Conservation (phyloP, 139 green algal species). For the Coelastrella sp. region DNA sequence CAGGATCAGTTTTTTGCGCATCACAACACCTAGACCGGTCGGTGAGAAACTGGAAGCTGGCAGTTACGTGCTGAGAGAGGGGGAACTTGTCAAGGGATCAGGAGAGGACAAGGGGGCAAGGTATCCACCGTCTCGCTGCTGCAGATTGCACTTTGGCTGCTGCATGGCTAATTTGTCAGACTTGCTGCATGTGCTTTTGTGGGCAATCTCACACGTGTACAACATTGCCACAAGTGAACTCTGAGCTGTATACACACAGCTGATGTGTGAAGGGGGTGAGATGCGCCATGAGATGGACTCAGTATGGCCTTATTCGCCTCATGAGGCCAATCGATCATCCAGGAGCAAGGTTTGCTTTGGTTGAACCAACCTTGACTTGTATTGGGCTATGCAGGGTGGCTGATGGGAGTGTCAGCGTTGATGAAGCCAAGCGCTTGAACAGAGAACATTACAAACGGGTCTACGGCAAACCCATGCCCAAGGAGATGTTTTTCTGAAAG, state of each 20-base stretch:
- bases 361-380: background rate
- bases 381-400: slow-evolving; percentile 64
- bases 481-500: slow-evolving; percentile 56
- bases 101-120: slow-evolving; percentile 52
- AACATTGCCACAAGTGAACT: too few relatives aligned
- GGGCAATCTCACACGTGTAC: too few relatives aligned
- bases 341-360: too few relatives aligned
- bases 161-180: background rate
- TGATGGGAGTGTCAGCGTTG: slow-evolving; percentile 70
- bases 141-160: background rate
- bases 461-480: slow-evolving; percentile 50
- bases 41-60: slow-evolving; percentile 38
- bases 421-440: slow-evolving; percentile 67
- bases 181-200: background rate
- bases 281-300: too few relatives aligned
- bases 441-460: slow-evolving; percentile 60
- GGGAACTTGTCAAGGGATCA: slow-evolving; percentile 42
- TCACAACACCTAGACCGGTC: slow-evolving; percentile 50
- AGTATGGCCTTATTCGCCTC: too few relatives aligned
- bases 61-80: slow-evolving; percentile 51
- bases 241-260: background rate
- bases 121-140: background rate
- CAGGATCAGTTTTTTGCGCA: slow-evolving; percentile 49
- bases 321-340: too few relatives aligned
- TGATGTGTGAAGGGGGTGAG: too few relatives aligned